Conservation (phyloP, 495 filamentous ascomycete genomes). For the Lasiosphaeria ovina region DNA sequence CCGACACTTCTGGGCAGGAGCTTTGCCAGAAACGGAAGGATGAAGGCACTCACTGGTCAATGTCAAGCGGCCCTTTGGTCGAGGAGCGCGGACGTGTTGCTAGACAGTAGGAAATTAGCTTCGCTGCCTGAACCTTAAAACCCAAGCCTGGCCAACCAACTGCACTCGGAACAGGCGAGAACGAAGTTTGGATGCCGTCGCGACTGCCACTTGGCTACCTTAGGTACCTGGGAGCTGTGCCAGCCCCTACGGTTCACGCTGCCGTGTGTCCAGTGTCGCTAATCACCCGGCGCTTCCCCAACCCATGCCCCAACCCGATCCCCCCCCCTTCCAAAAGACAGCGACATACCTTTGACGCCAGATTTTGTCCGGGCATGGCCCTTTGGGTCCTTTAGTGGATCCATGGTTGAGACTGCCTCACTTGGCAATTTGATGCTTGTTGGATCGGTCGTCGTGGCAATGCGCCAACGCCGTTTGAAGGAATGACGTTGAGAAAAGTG, state of each 20-base stretch:
- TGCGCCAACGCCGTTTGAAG: not conserved
- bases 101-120: slow-evolving; percentile 20
- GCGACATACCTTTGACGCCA: slow-evolving; percentile 37
- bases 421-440: not conserved
- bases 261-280: no score
- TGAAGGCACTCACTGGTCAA: slow-evolving; percentile 46
- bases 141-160: no score
- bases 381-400: slow-evolving; percentile 27
- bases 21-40: not conserved
- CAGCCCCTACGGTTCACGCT: no score
- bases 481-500: not conserved
- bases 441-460: not conserved
- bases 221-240: no score
- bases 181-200: no score
- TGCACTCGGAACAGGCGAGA: no score
- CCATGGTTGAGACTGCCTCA: slow-evolving; percentile 27
- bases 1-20: no score
- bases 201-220: no score
- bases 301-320: no score
- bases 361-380: slow-evolving; percentile 42
- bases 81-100: slow-evolving; percentile 49
- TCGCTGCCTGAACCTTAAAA: not conserved
- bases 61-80: slow-evolving; percentile 58
- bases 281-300: no score
- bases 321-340: no score